These are phyloP conservation scores for Solanum microdontum DNA, from an alignment of 257 asterid species.

Conservation along the genomic window DNA sequence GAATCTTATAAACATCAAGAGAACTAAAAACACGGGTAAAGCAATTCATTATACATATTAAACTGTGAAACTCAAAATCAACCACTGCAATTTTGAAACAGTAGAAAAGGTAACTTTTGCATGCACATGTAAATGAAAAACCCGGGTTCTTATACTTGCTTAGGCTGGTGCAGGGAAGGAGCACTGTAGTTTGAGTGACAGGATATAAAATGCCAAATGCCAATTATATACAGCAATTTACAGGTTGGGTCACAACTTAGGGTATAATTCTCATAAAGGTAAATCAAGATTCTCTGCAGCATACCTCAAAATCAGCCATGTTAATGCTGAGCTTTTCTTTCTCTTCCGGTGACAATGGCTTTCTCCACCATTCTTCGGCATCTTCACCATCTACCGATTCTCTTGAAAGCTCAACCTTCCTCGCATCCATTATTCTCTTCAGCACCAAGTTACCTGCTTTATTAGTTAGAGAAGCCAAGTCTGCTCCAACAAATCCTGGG, in stretches of 20 bases:
- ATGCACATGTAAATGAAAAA: not conserved
- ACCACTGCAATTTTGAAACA: not conserved
- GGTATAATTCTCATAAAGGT: not conserved
- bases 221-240: not conserved
- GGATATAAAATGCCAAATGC: not conserved
- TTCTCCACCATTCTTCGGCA: constrained; percentile 58
- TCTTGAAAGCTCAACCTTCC: constrained; percentile 27
- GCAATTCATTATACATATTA: not conserved
- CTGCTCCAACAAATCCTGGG: constrained; percentile 92
- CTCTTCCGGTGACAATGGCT: constrained; percentile 59
- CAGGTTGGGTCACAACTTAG: not conserved
- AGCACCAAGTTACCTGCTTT: constrained; percentile 80
- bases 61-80: not conserved
- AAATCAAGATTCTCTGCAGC: not conserved
- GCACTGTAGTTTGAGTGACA: not conserved
- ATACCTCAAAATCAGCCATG: constrained; percentile 87
- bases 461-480: constrained; percentile 53
- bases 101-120: not conserved
- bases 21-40: not conserved
- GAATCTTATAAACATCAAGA: not conserved
- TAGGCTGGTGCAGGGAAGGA: no score
- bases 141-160: not conserved
- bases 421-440: constrained; percentile 54
- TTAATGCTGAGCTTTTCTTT: constrained; percentile 41
- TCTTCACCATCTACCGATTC: constrained; percentile 13